Percentiles rank a stretch among this genome's conserved stretches.
Evolutionary conservation across 2,329 filamentous ascomycete genomes (phyloP).

Genomic region (Cryoendolithus antarcticus): DNA sequence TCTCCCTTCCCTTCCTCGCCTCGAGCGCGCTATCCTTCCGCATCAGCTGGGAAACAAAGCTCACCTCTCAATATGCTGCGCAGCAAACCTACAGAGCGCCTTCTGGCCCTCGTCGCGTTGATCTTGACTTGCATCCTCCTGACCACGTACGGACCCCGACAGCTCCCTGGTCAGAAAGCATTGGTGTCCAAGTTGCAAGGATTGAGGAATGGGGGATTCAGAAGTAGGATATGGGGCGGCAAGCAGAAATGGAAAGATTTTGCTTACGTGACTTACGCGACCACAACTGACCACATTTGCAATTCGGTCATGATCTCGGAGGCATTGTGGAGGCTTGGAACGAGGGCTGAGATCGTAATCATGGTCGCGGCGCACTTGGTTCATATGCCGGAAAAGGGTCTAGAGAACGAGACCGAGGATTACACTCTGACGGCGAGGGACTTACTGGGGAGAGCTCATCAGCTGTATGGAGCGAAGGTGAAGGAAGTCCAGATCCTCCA

Average conservation of each 20-base stretch:
- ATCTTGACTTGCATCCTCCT: background rate
- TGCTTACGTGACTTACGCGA: conserved; percentile 34
- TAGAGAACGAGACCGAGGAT: background rate
- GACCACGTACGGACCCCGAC: background rate
- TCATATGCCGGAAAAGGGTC: too few relatives aligned
- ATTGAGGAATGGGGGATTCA: background rate
- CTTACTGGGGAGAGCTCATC: conserved; percentile 9
- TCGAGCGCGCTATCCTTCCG: conserved; percentile 1
- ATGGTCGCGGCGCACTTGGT: conserved; percentile 26
- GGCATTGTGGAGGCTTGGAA: conserved; percentile 28
- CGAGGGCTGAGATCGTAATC: conserved; percentile 34
- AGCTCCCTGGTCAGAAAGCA: background rate
- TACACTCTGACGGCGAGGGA: background rate
- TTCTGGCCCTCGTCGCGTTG: background rate
- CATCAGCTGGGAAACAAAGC: background rate
- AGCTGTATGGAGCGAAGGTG: conserved; percentile 1
- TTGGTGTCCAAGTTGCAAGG: background rate
- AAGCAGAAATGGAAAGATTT: conserved; percentile 25
- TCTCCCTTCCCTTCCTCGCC: background rate
- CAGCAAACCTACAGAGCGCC: conserved; percentile 3
- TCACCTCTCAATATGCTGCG: conserved; percentile 2
- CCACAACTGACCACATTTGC: conserved; percentile 30
- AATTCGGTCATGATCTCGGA: conserved; percentile 35
- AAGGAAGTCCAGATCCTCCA: conserved; percentile 1
- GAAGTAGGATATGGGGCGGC: background rate